Conservation (phyloP, 768 basidiomycete genomes). For the Boletus huronensis region DNA sequence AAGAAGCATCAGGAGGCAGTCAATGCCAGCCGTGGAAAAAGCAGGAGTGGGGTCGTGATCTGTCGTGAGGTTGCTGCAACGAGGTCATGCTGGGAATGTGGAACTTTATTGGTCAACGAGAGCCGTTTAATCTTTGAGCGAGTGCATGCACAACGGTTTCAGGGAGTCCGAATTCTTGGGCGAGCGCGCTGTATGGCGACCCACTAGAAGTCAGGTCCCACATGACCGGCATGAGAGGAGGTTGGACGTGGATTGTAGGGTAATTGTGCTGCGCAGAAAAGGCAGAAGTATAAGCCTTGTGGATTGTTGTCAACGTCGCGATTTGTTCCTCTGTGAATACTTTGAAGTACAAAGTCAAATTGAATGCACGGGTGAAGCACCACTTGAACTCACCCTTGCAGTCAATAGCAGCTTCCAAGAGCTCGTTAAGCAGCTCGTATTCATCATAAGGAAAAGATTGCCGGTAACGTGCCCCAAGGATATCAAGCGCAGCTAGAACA, state of each 20-base stretch:
- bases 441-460: constrained; percentile 34
- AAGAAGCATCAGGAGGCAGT: constrained; percentile 27
- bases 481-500: constrained; percentile 48
- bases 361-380: constrained; percentile 24
- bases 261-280: constrained; percentile 13
- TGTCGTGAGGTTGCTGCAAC: constrained; percentile 16
- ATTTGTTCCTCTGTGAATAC: constrained; percentile 65
- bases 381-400: constrained; percentile 56
- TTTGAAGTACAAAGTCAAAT: constrained; percentile 23
- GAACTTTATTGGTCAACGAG: constrained; percentile 18
- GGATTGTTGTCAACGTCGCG: constrained; percentile 43
- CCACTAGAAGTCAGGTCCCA: constrained; percentile 13
- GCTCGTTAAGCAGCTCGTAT: constrained; percentile 42
- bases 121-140: constrained; percentile 48
- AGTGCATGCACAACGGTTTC: constrained; percentile 64
- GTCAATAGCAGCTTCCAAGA: constrained; percentile 44
- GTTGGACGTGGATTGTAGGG: constrained; percentile 6
- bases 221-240: constrained; percentile 19
- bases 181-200: constrained; percentile 49
- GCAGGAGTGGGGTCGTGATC: constrained; percentile 11
- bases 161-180: constrained; percentile 73
- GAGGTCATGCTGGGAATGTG: neutral
- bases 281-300: constrained; percentile 29
- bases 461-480: constrained; percentile 50
- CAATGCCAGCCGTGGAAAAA: constrained; percentile 22